Evolutionary conservation across 169 alveolate genomes (phyloP), one percentile per base, ranked within the genome.

Genomic region (Plasmodium yoelii): DNA sequence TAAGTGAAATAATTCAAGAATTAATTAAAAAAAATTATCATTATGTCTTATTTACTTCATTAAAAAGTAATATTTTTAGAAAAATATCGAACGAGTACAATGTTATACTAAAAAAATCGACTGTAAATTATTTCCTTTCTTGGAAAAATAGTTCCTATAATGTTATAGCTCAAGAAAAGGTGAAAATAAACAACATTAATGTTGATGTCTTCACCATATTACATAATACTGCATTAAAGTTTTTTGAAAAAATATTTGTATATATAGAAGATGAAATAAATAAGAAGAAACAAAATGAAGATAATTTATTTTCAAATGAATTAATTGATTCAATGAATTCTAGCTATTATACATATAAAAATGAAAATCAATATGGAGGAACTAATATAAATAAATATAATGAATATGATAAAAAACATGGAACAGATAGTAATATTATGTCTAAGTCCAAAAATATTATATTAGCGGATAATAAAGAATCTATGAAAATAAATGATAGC

Each of bases 21-120:
- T 53, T 86, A 53, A 86, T 86, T 49, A 86, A 71, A 73, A 42
- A 59, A 59, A 86, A 86, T 69, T 86, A 70, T 70, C 91, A 86
- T 46, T 86, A 86, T 51, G 59, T 86, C 15, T 70, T 69, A 59
- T 86, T 86, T 71, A 86, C 91, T 39, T 57, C 91, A 3, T 53
- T 86, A 55, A 70, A 69, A 2, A 70, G 77, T 46, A 86, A 70
- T 46, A 69, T 86, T 28, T 86, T 86, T 39, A 68, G 87, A 86
- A 86, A 86, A 70, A 70, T 86, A 86, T 59, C 87, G 15, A 42
- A 70, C 57, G 87, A 86, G 15, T 86, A 86, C 28, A 86, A 70
- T 34, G 46, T 59, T 46, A 86, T 86, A 49, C 55, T 86, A 39
- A 86, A 86, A 55, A 72, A 86, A 26, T 86, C 91, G 0, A 86